Percentiles rank a stretch among this genome's conserved stretches.
Evolutionary conservation across 805 yeast species (phyloP).

Genomic region (Brettanomyces bruxellensis): DNA sequence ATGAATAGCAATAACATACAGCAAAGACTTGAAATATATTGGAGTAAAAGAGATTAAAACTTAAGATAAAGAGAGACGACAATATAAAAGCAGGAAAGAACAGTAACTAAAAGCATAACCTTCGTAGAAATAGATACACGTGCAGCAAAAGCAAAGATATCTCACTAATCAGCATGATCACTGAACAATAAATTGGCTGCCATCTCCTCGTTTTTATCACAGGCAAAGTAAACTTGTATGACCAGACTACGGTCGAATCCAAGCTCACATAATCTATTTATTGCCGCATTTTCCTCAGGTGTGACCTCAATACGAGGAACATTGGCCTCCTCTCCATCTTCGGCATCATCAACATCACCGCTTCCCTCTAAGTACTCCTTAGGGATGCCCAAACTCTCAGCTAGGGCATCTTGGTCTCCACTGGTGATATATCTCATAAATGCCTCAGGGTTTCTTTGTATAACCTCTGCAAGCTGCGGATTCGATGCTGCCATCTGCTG

Average conservation of each 20-base stretch:
- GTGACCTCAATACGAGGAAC: constrained; percentile 55
- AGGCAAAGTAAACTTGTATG: constrained; percentile 91
- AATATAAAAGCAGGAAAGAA: too few species aligned
- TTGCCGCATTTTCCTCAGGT: constrained; percentile 83
- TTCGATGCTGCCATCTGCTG: constrained; percentile 73
- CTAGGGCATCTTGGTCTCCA: constrained; percentile 49
- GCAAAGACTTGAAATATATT: background rate
- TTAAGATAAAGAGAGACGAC: background rate
- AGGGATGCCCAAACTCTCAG: constrained; percentile 31
- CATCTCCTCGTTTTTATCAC: constrained; percentile 94
- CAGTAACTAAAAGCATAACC: too few species aligned
- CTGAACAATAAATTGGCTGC: constrained; percentile 87
- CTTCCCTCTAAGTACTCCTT: constrained; percentile 28
- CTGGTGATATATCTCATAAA: constrained; percentile 67
- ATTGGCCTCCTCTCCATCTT: constrained; percentile 22
- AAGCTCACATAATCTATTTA: constrained; percentile 78
- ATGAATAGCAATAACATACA: too few species aligned
- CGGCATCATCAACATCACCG: constrained; percentile 30
- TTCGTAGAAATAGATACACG: background rate
- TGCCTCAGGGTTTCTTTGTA: constrained; percentile 83
- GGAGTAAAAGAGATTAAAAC: background rate
- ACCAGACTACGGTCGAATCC: constrained; percentile 88
- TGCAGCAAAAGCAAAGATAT: background rate
- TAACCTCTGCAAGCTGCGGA: constrained; percentile 77
- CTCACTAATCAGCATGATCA: constrained; percentile 32